Base-by-base conservation (phyloP, 768 basidiomycete genomes). In the Leucocoprinus sp. region DNA sequence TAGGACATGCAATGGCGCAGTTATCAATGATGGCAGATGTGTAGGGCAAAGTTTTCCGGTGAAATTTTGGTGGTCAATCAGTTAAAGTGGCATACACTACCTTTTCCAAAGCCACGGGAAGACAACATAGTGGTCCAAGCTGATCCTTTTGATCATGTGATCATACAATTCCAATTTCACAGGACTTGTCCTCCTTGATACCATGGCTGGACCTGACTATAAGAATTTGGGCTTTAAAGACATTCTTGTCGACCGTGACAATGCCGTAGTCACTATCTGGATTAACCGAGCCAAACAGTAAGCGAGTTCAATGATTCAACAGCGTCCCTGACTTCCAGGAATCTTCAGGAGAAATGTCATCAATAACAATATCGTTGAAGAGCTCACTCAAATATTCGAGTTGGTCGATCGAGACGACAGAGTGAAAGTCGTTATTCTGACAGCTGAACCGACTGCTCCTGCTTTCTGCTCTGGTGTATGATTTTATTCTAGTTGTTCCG, bases 401-500 rank as follows among this genome's bases (percentile, higher is more conserved):
- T 52, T 74, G 2, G 66, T 66, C 15, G 74, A 77, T 60, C 63
- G 58, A 37, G 78, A 78, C 46, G 76, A 78, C 51, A 66, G 71
- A 29, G 70, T 78, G 17, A 66, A 70, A 28, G 76, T 63, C 0
- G 67, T 77, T 14, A 64, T 78, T 15, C 51, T 76, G 28, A 78
- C 75, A 2, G 70, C 76, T 0, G 75, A 77, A 37, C 69, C 61
- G 39, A 67, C 62, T 6, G 72, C 75, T 1, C 64, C 71, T 15
- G 76, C 75, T 0, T 80, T 64, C 51, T 78, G 78, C 52, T 68
- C 76, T 17, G 78, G 78, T 1, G 77, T 77, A 59, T 17, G 71
- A 49, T 29, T 22, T 18, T 42, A 23, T 12, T 19, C 22, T 21
- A n/a, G 19, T 5, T 11, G 4, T 8, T 11, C 31, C 27, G 11